Base-by-base conservation (phyloP, 2,329 filamentous ascomycete species). In the Coleophoma crateriformis region DNA sequence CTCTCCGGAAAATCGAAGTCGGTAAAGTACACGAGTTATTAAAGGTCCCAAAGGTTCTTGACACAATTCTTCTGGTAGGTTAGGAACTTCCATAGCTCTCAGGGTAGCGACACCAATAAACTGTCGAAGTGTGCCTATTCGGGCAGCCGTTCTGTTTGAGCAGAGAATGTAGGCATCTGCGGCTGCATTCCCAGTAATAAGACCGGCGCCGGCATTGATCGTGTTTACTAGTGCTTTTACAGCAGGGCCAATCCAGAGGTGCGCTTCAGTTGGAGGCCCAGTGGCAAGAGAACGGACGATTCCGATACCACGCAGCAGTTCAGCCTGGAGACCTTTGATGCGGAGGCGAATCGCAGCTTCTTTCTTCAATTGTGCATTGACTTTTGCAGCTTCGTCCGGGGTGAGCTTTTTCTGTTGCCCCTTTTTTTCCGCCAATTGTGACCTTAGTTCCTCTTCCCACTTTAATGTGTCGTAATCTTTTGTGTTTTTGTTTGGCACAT, bases 381-480 rank as follows among this genome's bases (percentile, higher is more conserved):
- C 88, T 68, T 96, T 97, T 32, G 85, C 81, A 57, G 86, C 85
- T 62, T 99, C 92, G 34, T 97, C 94, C 0, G 88, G 71, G 0
- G 89, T 94, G 10, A 97, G 81, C 69, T 96, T 99, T 72, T 90
- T 92, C 60, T 90, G 83, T 52, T 88, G 82, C 1, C 92, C 92
- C 67, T 92, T 96, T 74, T 97, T 99, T 64, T 88, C 79, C n/a
- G 91, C 90, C 38, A 99, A 71, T 60, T 96, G 90, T 37, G 82
- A 78, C 50, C 91, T 79, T 7, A 99, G 76, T 56, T 99, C 94
- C 65, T 92, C 87, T 68, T 99, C 94, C 94, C 95, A 99, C 68
- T 96, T 96, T 38, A 96, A 70, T 1, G 90, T 95, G 60, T 99
- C 90, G 61, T 96, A 96, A 65, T 97, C 94, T 66, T 95, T 96